These are phyloP conservation scores for Phytophthora ohioensis DNA, from an alignment of 352 stramenopile genomes.

Conservation along the genomic window DNA sequence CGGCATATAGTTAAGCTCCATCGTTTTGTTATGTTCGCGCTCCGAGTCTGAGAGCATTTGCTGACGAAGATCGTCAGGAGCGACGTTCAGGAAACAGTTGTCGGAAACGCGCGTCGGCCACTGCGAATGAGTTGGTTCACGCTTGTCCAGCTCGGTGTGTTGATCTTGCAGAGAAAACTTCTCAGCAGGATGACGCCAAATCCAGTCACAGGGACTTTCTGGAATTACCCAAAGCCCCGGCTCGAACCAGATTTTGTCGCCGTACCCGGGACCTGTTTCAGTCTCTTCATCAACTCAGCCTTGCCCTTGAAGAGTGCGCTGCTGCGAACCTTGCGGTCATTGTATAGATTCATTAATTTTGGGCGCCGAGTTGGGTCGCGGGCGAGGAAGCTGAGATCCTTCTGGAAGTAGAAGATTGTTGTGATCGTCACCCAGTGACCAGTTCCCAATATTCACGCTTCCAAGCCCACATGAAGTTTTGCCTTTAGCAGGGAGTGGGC, in stretches of 20 bases:
- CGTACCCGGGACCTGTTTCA: background rate
- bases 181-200: background rate
- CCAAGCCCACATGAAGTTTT: slow-evolving; percentile 3
- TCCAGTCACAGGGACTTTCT: background rate
- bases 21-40: no score
- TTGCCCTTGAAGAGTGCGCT: background rate
- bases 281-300: background rate
- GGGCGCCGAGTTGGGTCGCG: no score
- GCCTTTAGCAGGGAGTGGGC: no score
- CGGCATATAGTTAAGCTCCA: no score
- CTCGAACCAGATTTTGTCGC: slow-evolving; percentile 1
- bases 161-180: background rate
- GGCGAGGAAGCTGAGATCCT: background rate
- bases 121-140: background rate
- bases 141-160: background rate
- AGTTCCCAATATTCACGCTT: slow-evolving; percentile 1
- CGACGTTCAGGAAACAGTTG: background rate
- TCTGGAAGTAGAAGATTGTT: background rate
- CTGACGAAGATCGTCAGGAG: background rate
- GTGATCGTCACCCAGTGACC: background rate
- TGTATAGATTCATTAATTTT: background rate
- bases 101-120: background rate
- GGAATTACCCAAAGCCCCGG: background rate
- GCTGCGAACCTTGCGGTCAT: background rate
- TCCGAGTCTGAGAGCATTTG: no score